phyloP scores from a whole-genome alignment of 768 basidiomycete species.

The Strobilomyces confusus region DNA sequence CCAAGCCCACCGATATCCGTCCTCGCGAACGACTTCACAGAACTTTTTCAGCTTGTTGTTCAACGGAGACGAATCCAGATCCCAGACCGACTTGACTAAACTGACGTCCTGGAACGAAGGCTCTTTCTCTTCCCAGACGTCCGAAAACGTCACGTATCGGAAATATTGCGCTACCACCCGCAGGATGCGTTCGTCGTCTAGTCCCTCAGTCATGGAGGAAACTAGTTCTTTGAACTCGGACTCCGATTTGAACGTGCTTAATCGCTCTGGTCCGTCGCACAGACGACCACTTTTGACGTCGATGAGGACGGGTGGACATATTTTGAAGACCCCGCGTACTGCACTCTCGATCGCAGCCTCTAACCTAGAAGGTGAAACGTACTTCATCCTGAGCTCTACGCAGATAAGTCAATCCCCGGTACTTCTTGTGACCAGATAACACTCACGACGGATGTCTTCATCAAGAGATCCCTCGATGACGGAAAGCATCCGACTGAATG shows the following conservation, averaged over 20 bases:
- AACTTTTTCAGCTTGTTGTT: neutral
- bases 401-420: neutral
- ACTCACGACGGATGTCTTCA: neutral
- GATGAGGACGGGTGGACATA: neutral
- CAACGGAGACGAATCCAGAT: neutral
- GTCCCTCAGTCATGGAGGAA: neutral
- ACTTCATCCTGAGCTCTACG: neutral
- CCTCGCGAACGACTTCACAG: neutral
- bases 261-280: neutral
- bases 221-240: neutral
- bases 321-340: neutral
- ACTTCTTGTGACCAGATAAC: neutral
- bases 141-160: neutral
- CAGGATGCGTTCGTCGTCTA: neutral
- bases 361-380: neutral
- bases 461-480: neutral
- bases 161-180: neutral
- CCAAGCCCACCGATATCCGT: neutral
- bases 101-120: neutral
- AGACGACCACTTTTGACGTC: neutral
- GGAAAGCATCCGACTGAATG: neutral
- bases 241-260: neutral
- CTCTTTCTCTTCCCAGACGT: neutral
- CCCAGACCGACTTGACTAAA: neutral
- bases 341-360: neutral